Evolutionary conservation across 345 rosid genomes (phyloP).

Genomic region (Arabidopsis suecica): DNA sequence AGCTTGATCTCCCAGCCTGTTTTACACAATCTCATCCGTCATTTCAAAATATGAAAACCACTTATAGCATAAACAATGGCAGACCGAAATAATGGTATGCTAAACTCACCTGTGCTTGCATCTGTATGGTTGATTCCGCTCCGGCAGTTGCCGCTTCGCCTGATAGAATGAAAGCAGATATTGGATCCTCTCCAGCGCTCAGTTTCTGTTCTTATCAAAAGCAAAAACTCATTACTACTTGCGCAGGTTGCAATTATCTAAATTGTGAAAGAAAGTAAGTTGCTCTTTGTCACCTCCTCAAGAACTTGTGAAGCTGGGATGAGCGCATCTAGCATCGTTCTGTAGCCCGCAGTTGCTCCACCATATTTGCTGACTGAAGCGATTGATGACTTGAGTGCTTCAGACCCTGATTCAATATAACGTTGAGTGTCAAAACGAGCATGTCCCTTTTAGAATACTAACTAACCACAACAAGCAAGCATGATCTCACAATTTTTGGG

Average conservation of each 20-base stretch:
- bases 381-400: slow-evolving; percentile 83
- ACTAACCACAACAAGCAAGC: slow-evolving; percentile 20
- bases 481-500: slow-evolving; percentile 77
- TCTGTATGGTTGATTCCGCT: slow-evolving; percentile 83
- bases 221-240: slow-evolving; percentile 26
- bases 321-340: slow-evolving; percentile 92
- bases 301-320: slow-evolving; percentile 88
- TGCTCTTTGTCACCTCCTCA: slow-evolving; percentile 59
- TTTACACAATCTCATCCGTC: slow-evolving; percentile 24
- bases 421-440: slow-evolving; percentile 1
- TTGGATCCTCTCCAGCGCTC: slow-evolving; percentile 72
- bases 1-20: slow-evolving; percentile 91
- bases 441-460: slow-evolving; percentile 14
- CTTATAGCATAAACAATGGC: background rate
- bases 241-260: slow-evolving; percentile 1
- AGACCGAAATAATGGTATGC: background rate
- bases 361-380: slow-evolving; percentile 91
- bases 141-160: slow-evolving; percentile 85
- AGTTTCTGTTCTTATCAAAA: slow-evolving; percentile 60
- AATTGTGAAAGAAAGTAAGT: background rate
- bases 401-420: slow-evolving; percentile 67
- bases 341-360: slow-evolving; percentile 90
- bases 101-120: slow-evolving; percentile 87
- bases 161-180: slow-evolving; percentile 69
- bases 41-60: slow-evolving; percentile 22